Evolutionary conservation across 1,139 yeast species (phyloP), one percentile per base, ranked within the genome.

Genomic region (Meyerozyma sp.): DNA sequence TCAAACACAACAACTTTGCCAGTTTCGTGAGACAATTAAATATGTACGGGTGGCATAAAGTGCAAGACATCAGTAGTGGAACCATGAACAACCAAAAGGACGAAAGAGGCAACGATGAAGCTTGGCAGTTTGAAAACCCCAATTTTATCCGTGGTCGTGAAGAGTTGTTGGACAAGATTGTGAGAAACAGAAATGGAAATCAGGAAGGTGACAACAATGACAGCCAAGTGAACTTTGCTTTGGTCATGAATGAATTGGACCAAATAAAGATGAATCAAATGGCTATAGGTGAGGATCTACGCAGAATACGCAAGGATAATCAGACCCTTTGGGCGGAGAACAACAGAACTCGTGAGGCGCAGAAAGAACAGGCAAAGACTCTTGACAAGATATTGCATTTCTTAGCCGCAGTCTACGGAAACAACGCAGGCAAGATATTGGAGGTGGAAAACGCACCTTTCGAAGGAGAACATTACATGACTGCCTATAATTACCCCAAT

Each of bases 41-140:
- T 65, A 93, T 93, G 95, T 93, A 93, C 59, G 98, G 98, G 32
- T 93, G 96, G 90, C 98, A 93, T 66, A 93, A 93, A 65, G 93
- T 93, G 7, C 94, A 81, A 61, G 95, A 84, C 62, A 79, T 83
- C 42, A 82, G 66, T 41, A 74, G 79, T 25, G 93, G 93, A 1
- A 77, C 87, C 2, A 65, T 85, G 65, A 71, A 72, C 45, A 70
- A 72, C 45, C 67, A 66, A 29, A 82, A 77, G 41, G 90, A 82
- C 51, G 72, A 73, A 53, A 57, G 69, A 37, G 62, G 57, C 11
- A 56, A 52, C 10, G 63, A 50, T 13, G 56, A 52, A 32, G 46
- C 49, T 11, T 82, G 87, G 86, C 90, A 85, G 61, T 88, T 88
- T 65, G 84, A 84, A 57, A 85, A 87, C 49, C 90, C 93, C n/a